A percentile compares a stretch with the other conserved stretches of the same genome.
Conservation (phyloP, 495 filamentous ascomycete species). For the Pseudevernia furfuracea region DNA sequence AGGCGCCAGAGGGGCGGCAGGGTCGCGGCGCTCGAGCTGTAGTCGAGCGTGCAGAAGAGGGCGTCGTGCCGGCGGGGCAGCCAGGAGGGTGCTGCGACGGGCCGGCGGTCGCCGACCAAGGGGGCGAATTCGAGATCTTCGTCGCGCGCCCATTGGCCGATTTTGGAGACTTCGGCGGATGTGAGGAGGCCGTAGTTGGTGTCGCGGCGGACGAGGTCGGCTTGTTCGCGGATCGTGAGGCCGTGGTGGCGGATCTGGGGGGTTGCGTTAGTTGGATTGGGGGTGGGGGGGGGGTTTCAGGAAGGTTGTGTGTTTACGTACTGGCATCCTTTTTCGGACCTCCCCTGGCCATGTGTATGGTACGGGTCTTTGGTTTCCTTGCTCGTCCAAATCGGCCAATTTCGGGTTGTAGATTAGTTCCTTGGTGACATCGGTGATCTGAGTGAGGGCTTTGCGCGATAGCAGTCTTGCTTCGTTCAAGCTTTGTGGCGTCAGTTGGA, state of each 20-base stretch:
- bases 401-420: constrained; percentile 13
- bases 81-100: constrained; percentile 5
- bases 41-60: constrained; percentile 17
- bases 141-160: constrained; percentile 13
- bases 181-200: constrained; percentile 18
- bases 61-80: constrained; percentile 2
- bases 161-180: constrained; percentile 7
- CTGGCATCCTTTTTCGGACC: constrained; percentile 16
- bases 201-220: constrained; percentile 15
- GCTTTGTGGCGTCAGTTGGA: constrained; percentile 12
- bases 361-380: constrained; percentile 12
- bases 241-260: constrained; percentile 16
- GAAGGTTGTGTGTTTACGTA: not conserved
- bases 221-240: constrained; percentile 17
- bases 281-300: not conserved
- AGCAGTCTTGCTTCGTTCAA: constrained; percentile 13
- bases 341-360: constrained; percentile 20
- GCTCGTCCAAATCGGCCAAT: constrained; percentile 15
- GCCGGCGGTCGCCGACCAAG: constrained; percentile 12
- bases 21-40: not conserved
- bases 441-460: constrained; percentile 20
- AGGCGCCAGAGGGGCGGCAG: not conserved
- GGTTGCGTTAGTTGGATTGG: not conserved
- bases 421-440: constrained; percentile 20
- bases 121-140: constrained; percentile 16